Base-by-base conservation (phyloP, 495 filamentous ascomycete genomes). In the Penicillium malachiteum region DNA sequence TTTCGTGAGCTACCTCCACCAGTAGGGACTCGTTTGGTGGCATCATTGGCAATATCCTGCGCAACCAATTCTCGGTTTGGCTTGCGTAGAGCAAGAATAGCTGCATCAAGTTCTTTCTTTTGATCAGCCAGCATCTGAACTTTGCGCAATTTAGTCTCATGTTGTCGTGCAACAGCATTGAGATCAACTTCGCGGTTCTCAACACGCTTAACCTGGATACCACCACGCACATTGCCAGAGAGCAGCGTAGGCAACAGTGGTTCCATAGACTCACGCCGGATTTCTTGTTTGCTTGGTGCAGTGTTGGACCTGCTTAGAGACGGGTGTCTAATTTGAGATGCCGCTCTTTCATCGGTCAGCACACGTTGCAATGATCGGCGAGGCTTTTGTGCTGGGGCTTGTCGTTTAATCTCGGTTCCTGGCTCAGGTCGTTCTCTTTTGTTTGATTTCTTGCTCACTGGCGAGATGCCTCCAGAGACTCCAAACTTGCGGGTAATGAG, bases 401-500 rank as follows among this genome's bases (percentile, higher is more conserved):
- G 77, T 59, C 82, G 84, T 41, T 71, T 71, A 49, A 66, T 60
- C 34, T 77, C 75, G n/a, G 83, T 77, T 8, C 86, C 85, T 33
- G 87, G 81, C 55, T 75, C 78, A 60, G 50, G 57, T 56, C 54
- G 72, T 17, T 65, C 56, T 14, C 57, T 59, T 55, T 71, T 71
- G 58, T 60, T 66, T 5, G 63, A 51, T 48, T 73, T 58, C 55
- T 61, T 58, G 47, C 64, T 38, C 8, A 74, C 74, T 1, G 88
- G 84, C 31, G 89, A 85, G 40, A 84, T 76, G 32, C 82, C 78
- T 26, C 81, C 75, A 3, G 88, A 87, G 0, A 90, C 91, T 12
- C 92, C 92, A 8, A 97, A 83, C 70, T 96, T 96, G 55, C 87
- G 87, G 57, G 88, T 93, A 56, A 98, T 84, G 37, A 79, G 75